Conservation (phyloP, 768 basidiomycete species). For the Austroboletus eburneus region DNA sequence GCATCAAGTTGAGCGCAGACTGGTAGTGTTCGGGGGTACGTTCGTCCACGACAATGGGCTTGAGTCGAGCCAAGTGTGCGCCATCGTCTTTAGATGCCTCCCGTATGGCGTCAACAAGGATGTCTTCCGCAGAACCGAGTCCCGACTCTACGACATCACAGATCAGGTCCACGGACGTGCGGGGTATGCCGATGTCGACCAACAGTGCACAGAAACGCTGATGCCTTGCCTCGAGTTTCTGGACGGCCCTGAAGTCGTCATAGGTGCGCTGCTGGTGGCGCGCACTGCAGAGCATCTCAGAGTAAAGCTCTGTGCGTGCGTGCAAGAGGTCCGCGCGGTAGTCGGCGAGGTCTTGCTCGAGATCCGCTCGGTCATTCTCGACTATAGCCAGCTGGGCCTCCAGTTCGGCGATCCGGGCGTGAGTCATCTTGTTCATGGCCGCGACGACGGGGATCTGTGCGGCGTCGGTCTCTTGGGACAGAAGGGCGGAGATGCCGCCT, state of each 20-base stretch:
- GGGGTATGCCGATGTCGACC: slow-evolving; percentile 27
- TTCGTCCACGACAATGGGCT: slow-evolving; percentile 32
- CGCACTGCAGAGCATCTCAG: slow-evolving; percentile 24
- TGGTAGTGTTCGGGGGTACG: slow-evolving; percentile 42
- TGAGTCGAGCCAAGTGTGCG: slow-evolving; percentile 42
- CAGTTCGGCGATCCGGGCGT: slow-evolving; percentile 9
- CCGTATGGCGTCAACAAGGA: slow-evolving; percentile 41
- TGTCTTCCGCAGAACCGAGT: slow-evolving; percentile 37
- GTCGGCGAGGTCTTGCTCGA: slow-evolving; percentile 28
- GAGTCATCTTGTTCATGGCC: slow-evolving; percentile 1
- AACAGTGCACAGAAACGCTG: slow-evolving; percentile 23
- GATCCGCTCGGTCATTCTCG: slow-evolving; percentile 10
- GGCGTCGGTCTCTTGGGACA: background rate
- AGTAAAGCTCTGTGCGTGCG: slow-evolving; percentile 28
- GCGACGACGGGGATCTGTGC: background rate
- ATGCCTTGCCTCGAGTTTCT: slow-evolving; percentile 23
- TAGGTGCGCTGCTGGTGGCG: slow-evolving; percentile 23
- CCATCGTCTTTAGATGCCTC: slow-evolving; percentile 36
- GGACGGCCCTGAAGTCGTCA: slow-evolving; percentile 24
- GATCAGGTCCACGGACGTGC: slow-evolving; percentile 19
- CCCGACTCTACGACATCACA: slow-evolving; percentile 19
- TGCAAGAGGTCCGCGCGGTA: slow-evolving; percentile 26
- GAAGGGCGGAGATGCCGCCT: slow-evolving; percentile 31
- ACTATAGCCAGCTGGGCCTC: slow-evolving; percentile 12
- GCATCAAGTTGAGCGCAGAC: slow-evolving; percentile 42